A percentile compares a stretch with the other conserved stretches of the same genome.
Evolutionary conservation across 148 eudicot species (phyloP).

Genomic region (Dianthus caryophyllus): DNA sequence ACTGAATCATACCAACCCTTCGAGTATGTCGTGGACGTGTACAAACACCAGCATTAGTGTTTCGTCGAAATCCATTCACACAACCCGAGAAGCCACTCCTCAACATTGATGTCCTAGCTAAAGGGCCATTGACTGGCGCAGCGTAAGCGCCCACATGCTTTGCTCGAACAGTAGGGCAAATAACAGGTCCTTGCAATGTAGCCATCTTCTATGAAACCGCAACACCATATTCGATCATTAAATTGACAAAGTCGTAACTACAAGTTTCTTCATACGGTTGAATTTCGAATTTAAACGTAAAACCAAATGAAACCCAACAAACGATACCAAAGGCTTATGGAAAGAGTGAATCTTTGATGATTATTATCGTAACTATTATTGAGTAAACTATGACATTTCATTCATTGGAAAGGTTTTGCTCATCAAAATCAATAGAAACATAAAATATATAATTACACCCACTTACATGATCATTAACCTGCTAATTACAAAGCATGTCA

Average conservation of each 20-base stretch:
- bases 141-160: constrained; percentile 49
- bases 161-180: constrained; percentile 57
- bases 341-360: too few species aligned
- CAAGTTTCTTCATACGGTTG: background rate
- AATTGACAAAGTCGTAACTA: background rate
- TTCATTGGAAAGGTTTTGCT: too few species aligned
- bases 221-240: constrained; percentile 2
- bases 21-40: constrained; percentile 23
- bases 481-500: constrained; percentile 12
- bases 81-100: constrained; percentile 61
- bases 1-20: constrained; percentile 38
- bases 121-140: constrained; percentile 37
- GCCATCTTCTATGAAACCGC: constrained; percentile 45
- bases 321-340: background rate
- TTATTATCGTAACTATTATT: too few species aligned
- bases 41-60: constrained; percentile 27
- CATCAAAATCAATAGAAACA: too few species aligned
- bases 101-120: constrained; percentile 31
- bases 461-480: background rate
- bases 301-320: background rate
- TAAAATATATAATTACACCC: background rate
- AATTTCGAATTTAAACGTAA: too few species aligned
- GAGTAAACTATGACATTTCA: too few species aligned
- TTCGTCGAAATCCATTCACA: constrained; percentile 30
- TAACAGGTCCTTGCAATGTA: constrained; percentile 69